Percentiles rank a stretch among this genome's conserved stretches.
These are phyloP conservation scores for Lactifluus hygrophoroides DNA, from an alignment of 768 basidiomycete species.

Conservation along the genomic window DNA sequence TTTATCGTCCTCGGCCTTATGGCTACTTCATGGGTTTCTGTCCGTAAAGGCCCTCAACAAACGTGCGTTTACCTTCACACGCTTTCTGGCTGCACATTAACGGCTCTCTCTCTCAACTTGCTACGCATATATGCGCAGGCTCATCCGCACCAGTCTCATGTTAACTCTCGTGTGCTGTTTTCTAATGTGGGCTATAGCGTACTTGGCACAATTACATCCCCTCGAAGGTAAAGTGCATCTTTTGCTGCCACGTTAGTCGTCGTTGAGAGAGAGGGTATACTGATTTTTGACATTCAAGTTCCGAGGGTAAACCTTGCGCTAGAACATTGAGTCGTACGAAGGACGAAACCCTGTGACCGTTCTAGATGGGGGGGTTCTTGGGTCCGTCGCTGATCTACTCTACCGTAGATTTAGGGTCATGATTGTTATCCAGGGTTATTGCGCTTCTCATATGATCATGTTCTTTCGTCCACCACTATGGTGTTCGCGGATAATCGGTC, in stretches of 20 bases:
- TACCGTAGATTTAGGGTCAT: neutral
- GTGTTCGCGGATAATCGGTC: too few relatives aligned
- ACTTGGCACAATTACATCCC: conserved; percentile 89
- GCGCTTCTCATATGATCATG: neutral
- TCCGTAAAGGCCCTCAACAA: conserved; percentile 84
- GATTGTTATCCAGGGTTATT: neutral
- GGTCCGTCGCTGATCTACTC: neutral
- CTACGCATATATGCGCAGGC: conserved; percentile 34
- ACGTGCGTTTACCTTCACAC: conserved; percentile 46
- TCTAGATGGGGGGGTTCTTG: conserved; percentile 11
- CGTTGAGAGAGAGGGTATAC: neutral
- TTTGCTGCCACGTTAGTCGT: too few relatives aligned
- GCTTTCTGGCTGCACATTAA: neutral
- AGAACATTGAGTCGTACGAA: conserved; percentile 5
- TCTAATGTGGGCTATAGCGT: conserved; percentile 97
- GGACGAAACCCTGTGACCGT: neutral
- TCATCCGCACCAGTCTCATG: conserved; percentile 72
- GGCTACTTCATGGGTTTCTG: conserved; percentile 52
- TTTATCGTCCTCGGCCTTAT: conserved; percentile 59
- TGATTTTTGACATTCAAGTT: conserved; percentile 8
- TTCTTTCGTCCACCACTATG: too few relatives aligned
- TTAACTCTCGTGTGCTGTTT: conserved; percentile 79
- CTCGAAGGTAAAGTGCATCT: too few relatives aligned
- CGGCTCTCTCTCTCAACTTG: neutral
- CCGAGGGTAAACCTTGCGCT: conserved; percentile 21